Evolutionary conservation across 768 basidiomycete genomes (phyloP), one percentile per base, ranked within the genome.

Genomic region (Gloeopeniophorella convolvens): DNA sequence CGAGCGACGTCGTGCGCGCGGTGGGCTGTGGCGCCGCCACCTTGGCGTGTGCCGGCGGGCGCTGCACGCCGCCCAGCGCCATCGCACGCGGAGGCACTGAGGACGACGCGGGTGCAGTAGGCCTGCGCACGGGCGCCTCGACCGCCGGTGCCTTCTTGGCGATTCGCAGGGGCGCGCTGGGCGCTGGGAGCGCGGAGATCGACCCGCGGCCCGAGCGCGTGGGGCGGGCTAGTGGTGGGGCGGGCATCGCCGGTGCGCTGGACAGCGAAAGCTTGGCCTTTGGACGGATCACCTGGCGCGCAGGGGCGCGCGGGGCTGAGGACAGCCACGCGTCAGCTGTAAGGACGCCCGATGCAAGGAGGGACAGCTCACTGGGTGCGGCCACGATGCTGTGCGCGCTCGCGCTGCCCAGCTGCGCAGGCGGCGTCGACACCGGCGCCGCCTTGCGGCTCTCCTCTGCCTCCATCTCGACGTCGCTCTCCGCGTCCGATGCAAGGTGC

Each of bases 61-160:
- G 51, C 26, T 52, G 51, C 13, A 52, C 45, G 15, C 51, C 51
- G n/a, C 32, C 39, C n/a, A 52, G 27, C 12, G 21, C 16, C 33
- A 42, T 35, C 9, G 23, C 13, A 21, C 44, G 50, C n/a, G 37
- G 20, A 4, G 24, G 37, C 0, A 21, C 13, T 3, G 31, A 18
- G 46, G 4, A 39, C 20, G 11, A 4, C 16, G 3, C 10, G 15
- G 21, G 13, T 8, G 35, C 21, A 21, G 18, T 10, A 11, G 21
- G 39, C 40, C 15, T 3, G 18, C 23, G 12, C 9, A 24, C 30
- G 3, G 7, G 31, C 6, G 11, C 39, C 1, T 11, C 30, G 18
- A 20, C 28, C 1, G 40, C 16, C 9, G 35, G 46, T 3, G 51
- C 12, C 16, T 30, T 42, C 32, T 48, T 53, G 13, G 45, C 13